Evolutionary conservation across 78 protist species (phyloP), one percentile per base, ranked within the genome.

Genomic region (Tieghemostelium lacteum): DNA sequence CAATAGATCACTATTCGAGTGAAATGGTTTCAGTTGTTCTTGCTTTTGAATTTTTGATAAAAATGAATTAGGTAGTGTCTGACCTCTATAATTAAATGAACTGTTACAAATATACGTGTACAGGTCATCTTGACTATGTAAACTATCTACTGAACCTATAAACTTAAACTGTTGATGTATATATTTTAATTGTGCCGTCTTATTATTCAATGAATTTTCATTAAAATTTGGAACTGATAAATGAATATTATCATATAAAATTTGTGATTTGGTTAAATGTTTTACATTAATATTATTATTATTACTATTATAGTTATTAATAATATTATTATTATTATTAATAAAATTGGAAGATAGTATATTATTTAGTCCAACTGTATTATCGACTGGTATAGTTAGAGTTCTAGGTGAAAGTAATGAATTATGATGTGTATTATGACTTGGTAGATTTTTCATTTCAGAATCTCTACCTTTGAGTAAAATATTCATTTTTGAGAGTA

Each of bases 1-100:
- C 16, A 83, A 83, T 69, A 83, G 22, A 58, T 66, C 29, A 54
- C 24, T 57, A 83, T 83, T 83, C n/a, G 89, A 83, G 58, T 69
- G 63, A 40, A 83, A 83, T 7, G 10, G 7, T 58, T 69, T 66
- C 22, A 83, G 36, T 69, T 83, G 89, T 39, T 26, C n/a, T 4
- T 20, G 37, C 52, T 57, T 37, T 55, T 52, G 8, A 12, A 33
- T 37, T 60, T 37, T 8, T 61, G 17, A 16, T 40, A 39, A 1
- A 40, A 12, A 28, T 58, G 77, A 12, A 73, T 33, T 28, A 8
- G 69, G 28, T 14, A 3, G 24, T 34, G 14, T 19, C 5, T n/a
- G 16, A 20, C n/a, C 17, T 22, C 72, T 54, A 66, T 60, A 65
- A 33, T 28, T 33, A 42, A 50, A 76, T 54, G 31, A 20, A 8